Conservation (phyloP, 2,329 filamentous ascomycete genomes). For the Alternaria metachromatica region DNA sequence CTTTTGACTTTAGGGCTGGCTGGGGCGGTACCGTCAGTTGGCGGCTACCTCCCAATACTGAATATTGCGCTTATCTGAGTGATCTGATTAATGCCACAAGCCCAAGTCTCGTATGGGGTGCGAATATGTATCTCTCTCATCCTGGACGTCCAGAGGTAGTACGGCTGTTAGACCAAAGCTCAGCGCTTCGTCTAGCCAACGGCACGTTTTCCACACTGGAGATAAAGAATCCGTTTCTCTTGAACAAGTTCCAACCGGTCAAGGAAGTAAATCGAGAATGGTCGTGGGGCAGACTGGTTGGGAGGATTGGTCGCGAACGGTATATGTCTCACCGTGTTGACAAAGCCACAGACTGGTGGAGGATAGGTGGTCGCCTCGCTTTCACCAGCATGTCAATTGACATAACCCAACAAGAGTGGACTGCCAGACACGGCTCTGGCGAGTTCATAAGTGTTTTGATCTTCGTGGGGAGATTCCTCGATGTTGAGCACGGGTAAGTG, state of each 20-base stretch:
- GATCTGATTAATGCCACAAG: conserved; percentile 10
- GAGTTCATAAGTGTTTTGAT: conserved; percentile 17
- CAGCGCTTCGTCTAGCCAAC: not conserved
- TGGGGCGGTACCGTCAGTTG: conserved; percentile 18
- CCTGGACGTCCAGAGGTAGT: not conserved
- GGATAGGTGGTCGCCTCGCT: conserved; percentile 8
- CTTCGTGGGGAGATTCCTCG: conserved; percentile 10
- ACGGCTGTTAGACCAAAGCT: not conserved
- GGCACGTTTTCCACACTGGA: not conserved
- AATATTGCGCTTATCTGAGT: conserved; percentile 11
- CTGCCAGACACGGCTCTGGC: conserved; percentile 6
- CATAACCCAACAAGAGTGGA: conserved; percentile 12
- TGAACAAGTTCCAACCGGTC: conserved; percentile 1
- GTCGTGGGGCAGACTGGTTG: conserved; percentile 1
- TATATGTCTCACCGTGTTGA: not conserved
- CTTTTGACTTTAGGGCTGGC: conserved; percentile 19
- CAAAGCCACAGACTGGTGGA: conserved; percentile 9
- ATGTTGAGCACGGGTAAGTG: conserved; percentile 5
- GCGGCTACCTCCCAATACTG: conserved; percentile 15
- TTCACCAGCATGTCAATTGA: conserved; percentile 12
- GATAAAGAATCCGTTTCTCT: conserved; percentile 1
- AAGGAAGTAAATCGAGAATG: conserved; percentile 4
- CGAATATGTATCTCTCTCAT: conserved; percentile 9
- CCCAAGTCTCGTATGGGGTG: conserved; percentile 14
- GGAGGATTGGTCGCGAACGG: conserved; percentile 8